Evolutionary conservation across 1,284 basidiomycete genomes (phyloP).

Genomic region (Irpex rosettiformis): DNA sequence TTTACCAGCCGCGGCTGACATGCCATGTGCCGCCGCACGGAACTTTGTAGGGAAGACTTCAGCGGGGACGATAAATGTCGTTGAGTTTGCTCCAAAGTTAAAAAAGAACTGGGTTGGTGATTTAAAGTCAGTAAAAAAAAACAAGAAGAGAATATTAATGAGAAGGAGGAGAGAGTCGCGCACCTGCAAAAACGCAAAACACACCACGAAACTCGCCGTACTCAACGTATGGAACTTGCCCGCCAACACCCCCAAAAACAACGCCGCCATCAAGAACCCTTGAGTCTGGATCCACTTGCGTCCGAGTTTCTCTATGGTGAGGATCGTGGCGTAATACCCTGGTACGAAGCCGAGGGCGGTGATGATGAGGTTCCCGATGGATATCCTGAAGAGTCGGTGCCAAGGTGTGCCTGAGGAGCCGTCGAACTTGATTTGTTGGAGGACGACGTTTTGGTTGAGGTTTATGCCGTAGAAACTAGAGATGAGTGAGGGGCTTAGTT

Average conservation of each 20-base stretch:
- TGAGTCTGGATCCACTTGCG: slow-evolving; percentile 76
- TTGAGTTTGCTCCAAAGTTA: slow-evolving; percentile 87
- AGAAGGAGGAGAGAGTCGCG: not conserved
- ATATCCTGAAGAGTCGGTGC: slow-evolving; percentile 61
- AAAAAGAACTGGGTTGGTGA: slow-evolving; percentile 57
- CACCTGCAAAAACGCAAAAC: slow-evolving; percentile 60
- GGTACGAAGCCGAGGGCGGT: slow-evolving; percentile 74
- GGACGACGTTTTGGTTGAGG: slow-evolving; percentile 73
- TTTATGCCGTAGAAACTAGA: slow-evolving; percentile 74
- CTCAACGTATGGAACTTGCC: slow-evolving; percentile 62
- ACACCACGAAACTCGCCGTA: slow-evolving; percentile 66
- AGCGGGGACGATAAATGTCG: slow-evolving; percentile 54
- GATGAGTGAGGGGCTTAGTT: not conserved
- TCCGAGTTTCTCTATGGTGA: slow-evolving; percentile 71
- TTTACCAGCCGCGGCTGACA: slow-evolving; percentile 77
- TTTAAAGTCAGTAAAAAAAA: not conserved
- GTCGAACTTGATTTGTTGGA: slow-evolving; percentile 64
- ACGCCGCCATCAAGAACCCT: slow-evolving; percentile 69
- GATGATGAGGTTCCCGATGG: slow-evolving; percentile 67
- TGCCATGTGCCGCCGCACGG: slow-evolving; percentile 77
- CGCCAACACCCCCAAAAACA: slow-evolving; percentile 66
- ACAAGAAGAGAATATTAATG: not conserved
- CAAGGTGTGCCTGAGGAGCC: slow-evolving; percentile 54
- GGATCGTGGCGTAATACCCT: slow-evolving; percentile 67
- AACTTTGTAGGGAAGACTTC: slow-evolving; percentile 87